Conservation (phyloP, 2,329 filamentous ascomycete genomes). For the Penicillium brasilianum region DNA sequence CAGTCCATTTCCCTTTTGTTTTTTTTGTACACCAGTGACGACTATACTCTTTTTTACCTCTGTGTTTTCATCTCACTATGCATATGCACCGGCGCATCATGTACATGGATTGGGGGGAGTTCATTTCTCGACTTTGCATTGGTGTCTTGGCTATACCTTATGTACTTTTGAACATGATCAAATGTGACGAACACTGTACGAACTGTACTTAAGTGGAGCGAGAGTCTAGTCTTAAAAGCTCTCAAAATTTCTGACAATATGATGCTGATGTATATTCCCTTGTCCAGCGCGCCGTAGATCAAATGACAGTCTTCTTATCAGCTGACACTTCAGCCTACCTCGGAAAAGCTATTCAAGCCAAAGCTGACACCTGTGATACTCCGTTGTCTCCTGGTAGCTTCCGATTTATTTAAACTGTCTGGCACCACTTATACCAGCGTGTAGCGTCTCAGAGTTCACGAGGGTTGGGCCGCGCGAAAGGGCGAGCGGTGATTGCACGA, state of each 20-base stretch:
- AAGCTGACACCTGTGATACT: background rate
- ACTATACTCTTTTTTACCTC: slow-evolving; percentile 22
- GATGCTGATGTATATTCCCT: background rate
- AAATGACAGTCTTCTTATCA: background rate
- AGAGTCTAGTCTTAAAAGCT: too few species aligned
- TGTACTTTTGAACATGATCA: slow-evolving; percentile 29
- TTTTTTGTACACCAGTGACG: slow-evolving; percentile 26
- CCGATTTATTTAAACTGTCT: background rate
- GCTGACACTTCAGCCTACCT: background rate
- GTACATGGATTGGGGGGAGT: slow-evolving; percentile 24
- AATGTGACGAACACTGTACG: slow-evolving; percentile 23
- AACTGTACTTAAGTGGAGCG: too few species aligned
- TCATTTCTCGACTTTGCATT: slow-evolving; percentile 13
- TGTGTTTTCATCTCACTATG: slow-evolving; percentile 22
- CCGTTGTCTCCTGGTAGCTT: too few species aligned
- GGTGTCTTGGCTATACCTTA: slow-evolving; percentile 22
- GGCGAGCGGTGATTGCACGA: slow-evolving; percentile 15
- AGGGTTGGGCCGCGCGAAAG: background rate
- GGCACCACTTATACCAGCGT: too few species aligned
- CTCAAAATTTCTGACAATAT: too few species aligned
- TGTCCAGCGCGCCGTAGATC: background rate
- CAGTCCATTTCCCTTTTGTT: background rate
- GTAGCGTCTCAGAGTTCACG: background rate
- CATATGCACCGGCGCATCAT: slow-evolving; percentile 34
- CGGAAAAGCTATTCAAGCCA: background rate